Evolutionary conservation across 768 basidiomycete species (phyloP), one percentile per base, ranked within the genome.

Genomic region (Bullera alba): DNA sequence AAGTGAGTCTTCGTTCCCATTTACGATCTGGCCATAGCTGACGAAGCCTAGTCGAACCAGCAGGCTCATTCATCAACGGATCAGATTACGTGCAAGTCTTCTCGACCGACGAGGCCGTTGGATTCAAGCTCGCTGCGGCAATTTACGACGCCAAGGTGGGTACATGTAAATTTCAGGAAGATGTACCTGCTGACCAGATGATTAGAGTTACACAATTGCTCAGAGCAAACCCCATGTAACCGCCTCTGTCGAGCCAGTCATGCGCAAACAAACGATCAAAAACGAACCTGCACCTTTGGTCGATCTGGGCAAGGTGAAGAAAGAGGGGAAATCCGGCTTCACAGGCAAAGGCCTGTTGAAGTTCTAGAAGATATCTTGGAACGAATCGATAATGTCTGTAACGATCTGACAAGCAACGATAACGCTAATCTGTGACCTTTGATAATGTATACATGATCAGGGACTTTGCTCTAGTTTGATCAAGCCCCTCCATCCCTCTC

Each of bases 41-140:
- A 54, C 41, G 8, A 1, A 0, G 4, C n/a, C 15, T 19, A 62
- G 57, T 54, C 23, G 56, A 65, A 35, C 56, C 57, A 23, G 53
- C 88, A 3, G 85, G 85, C 1, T 78, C 85, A 63, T 96, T 96
- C 62, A 91, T 95, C 74, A 83, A 87, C 69, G 81, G 81, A 3
- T 78, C 82, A 26, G 91, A 97, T 63, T 96, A 92, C 73, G 69
- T 89, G 48, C 90, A 95, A 65, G 76, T 84, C 42, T 90, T 97
- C 67, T 83, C 83, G 25, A 86, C 86, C 57, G 79, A 81, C 36
- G 80, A 65, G 19, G 55, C 54, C 3, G 28, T 52, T 6, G 66
- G 51, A 0, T 61, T 49, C 32, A 65, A 63, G 50, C 53, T 68
- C 16, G 55, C 61, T 35, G 36, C 55, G 16, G 66, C 60, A n/a